Evolutionary conservation across 75 land plant species (phyloP), one percentile per base, ranked within the genome.

Genomic region (Picea glauca): DNA sequence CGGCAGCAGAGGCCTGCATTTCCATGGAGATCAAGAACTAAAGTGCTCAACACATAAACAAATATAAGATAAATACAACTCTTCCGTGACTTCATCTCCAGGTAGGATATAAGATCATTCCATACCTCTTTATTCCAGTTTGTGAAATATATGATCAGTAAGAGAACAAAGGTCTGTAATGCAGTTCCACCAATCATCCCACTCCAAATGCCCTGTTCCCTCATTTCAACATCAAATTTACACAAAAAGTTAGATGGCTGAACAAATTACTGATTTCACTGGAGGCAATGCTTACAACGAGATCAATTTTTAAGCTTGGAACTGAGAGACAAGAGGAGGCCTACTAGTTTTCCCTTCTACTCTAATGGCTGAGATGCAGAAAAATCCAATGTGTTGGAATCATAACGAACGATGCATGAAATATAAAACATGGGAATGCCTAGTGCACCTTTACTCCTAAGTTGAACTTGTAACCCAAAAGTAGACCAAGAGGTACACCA

Each of bases 101-200:
- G 0, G 0, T 50, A 50, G 56, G 56, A 50, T 50, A 50, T 50
- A 65, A 32, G 5, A 32, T 13, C 0, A 68, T 68, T 20, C 2
- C 26, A 61, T 78, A 86, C 85, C 85, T 85, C 87, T 78, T 80
- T 81, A 59, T 80, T 70, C 88, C 90, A 85, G 56, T 88, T 82
- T 13, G 88, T 77, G 60, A 64, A 72, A 59, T 75, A 72, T 31
- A 81, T 76, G 4, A 83, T 76, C 1, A 70, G 21, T 1, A 76
- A 0, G 59, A 90, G 73, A 54, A 85, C 59, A 0, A 83, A 2
- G 38, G 85, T 83, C 72, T 90, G 90, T 15, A 88, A 26, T 8
- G 84, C 9, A 18, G 74, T 26, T 15, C 92, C 92, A 62, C 56
- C 65, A 32, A 88, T 57, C 84, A 88, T 80, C 14, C 90, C 92